These are phyloP conservation scores for Hymenoscyphus fructigenus DNA, from an alignment of 2,329 filamentous ascomycete genomes.

Conservation along the genomic window DNA sequence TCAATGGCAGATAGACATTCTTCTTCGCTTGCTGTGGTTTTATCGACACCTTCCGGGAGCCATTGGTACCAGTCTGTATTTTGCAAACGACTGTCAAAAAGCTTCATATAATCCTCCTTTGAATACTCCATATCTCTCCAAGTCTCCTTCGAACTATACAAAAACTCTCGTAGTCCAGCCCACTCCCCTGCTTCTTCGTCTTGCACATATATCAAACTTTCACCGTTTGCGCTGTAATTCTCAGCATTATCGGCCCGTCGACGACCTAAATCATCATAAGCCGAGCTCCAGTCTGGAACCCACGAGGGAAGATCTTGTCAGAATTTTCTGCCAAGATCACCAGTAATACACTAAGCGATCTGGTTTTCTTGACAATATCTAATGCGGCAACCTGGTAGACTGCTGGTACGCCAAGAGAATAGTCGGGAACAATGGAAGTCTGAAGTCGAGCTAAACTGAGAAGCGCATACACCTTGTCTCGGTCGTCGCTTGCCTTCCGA, in stretches of 20 bases:
- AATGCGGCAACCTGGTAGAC: conserved; percentile 11
- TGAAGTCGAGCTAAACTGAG: conserved; percentile 10
- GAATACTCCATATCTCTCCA: no score
- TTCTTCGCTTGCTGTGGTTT: neutral
- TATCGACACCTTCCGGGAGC: neutral
- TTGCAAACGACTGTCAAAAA: neutral
- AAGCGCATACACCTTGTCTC: conserved; percentile 22
- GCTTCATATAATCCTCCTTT: no score
- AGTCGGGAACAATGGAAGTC: conserved; percentile 8
- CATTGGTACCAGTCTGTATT: neutral
- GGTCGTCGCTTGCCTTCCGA: conserved; percentile 18
- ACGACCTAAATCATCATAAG: conserved; percentile 12
- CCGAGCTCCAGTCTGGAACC: conserved; percentile 18
- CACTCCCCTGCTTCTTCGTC: neutral
- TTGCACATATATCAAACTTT: neutral
- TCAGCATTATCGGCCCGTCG: conserved; percentile 10
- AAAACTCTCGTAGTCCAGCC: no score
- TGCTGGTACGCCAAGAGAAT: neutral
- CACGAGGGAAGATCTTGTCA: conserved; percentile 18
- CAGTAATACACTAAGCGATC: conserved; percentile 14
- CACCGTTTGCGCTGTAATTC: conserved; percentile 8
- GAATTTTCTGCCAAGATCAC: conserved; percentile 12
- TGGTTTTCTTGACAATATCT: conserved; percentile 2
- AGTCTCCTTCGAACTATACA: neutral
- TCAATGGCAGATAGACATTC: neutral